Conservation (phyloP, 768 basidiomycete genomes). For the Chalciporus sphaerocephalus region DNA sequence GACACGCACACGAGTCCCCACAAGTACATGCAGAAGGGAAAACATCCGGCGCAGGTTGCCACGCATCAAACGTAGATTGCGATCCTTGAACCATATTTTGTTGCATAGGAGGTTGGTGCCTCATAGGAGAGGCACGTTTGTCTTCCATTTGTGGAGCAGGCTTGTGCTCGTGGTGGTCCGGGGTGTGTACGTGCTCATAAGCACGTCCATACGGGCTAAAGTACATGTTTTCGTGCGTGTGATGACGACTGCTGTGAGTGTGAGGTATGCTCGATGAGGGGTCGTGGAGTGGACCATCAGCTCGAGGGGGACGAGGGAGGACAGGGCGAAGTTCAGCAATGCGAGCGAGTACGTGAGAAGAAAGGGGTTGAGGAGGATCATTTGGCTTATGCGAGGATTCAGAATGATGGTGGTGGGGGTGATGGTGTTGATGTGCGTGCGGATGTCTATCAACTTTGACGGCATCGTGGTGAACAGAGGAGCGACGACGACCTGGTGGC, state of each 20-base stretch:
- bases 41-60: conserved; percentile 20
- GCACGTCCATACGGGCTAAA: conserved; percentile 70
- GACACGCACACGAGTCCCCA: conserved; percentile 59
- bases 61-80: conserved; percentile 22
- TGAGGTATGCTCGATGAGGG: conserved; percentile 45
- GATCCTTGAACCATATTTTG: conserved; percentile 29
- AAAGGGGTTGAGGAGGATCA: conserved; percentile 24
- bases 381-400: conserved; percentile 13
- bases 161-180: conserved; percentile 31
- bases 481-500: conserved; percentile 34
- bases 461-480: conserved; percentile 27
- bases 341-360: conserved; percentile 53
- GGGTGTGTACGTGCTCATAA: conserved; percentile 47
- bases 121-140: conserved; percentile 18
- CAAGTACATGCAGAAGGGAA: conserved; percentile 57
- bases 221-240: conserved; percentile 45
- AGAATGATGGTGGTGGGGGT: conserved; percentile 12
- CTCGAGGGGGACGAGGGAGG: conserved; percentile 53
- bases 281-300: conserved; percentile 41
- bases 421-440: conserved; percentile 9
- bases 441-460: conserved; percentile 27
- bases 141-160: conserved; percentile 11
- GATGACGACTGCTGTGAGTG: conserved; percentile 41
- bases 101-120: conserved; percentile 21
- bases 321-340: conserved; percentile 66